A percentile compares a stretch with the other conserved stretches of the same genome.
These are phyloP conservation scores for Fusarium subglutinans DNA, from an alignment of 2,329 filamentous ascomycete species.

Conservation along the genomic window DNA sequence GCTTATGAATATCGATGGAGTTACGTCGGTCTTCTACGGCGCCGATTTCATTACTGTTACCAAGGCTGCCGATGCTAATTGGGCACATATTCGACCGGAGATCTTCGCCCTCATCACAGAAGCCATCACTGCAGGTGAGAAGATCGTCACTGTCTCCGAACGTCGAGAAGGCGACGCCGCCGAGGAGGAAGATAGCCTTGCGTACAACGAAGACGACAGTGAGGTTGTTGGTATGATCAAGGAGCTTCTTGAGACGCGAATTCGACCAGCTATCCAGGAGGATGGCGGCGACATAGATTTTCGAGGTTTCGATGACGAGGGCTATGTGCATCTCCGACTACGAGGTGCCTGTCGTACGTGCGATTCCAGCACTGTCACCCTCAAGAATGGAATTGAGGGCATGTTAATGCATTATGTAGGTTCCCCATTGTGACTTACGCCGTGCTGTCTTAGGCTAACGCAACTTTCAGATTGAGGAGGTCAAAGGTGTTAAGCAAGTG, in stretches of 20 bases:
- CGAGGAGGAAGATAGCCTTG: constrained; percentile 72
- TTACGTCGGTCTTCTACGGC: constrained; percentile 95
- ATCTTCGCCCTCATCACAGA: constrained; percentile 96
- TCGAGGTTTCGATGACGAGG: constrained; percentile 82
- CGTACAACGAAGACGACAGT: constrained; percentile 88
- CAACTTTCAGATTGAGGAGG: constrained; percentile 84
- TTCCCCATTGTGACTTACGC: constrained; percentile 36
- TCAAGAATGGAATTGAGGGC: constrained; percentile 97
- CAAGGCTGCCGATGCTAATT: constrained; percentile 86
- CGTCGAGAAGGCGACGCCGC: constrained; percentile 63
- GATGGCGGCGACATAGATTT: constrained; percentile 98
- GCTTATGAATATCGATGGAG: constrained; percentile 91
- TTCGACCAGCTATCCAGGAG: constrained; percentile 95
- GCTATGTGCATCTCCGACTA: constrained; percentile 86
- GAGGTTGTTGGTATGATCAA: constrained; percentile 99
- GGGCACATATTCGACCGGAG: constrained; percentile 95
- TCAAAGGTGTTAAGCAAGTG: constrained; percentile 90
- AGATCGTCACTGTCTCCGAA: constrained; percentile 78
- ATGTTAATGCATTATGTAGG: constrained; percentile 97
- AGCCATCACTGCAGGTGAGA: constrained; percentile 83
- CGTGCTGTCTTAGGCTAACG: constrained; percentile 39
- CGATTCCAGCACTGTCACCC: constrained; percentile 93
- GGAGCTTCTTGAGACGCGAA: constrained; percentile 93
- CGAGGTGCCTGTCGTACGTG: constrained; percentile 94
- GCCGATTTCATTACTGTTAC: constrained; percentile 96